Evolutionary conservation across 116 monocot species (phyloP).

Genomic region (Iris pallida): DNA sequence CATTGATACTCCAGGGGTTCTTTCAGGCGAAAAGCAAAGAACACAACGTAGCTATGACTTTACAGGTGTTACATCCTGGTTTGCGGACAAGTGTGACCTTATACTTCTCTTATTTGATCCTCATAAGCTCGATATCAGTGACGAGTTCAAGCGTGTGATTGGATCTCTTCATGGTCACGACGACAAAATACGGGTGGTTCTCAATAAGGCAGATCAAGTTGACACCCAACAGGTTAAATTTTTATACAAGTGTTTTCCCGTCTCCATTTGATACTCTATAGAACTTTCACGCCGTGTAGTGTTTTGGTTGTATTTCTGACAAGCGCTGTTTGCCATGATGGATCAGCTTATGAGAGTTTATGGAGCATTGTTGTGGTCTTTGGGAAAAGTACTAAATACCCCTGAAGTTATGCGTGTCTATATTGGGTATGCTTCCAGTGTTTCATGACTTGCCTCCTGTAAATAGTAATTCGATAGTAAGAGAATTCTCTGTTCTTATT

Average conservation of each 20-base stretch:
- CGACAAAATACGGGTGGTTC: conserved; percentile 86
- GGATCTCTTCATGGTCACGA: conserved; percentile 83
- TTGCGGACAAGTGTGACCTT: conserved; percentile 91
- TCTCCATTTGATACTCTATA: neutral
- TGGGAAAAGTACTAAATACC: conserved; percentile 89
- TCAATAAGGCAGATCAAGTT: conserved; percentile 91
- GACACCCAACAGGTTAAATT: conserved; percentile 72
- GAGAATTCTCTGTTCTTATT: neutral
- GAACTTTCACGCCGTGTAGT: neutral
- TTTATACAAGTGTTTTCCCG: neutral
- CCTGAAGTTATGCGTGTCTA: conserved; percentile 92
- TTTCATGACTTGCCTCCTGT: neutral
- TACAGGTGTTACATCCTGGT: conserved; percentile 92
- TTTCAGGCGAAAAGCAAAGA: conserved; percentile 93
- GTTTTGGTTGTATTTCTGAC: conserved; percentile 4
- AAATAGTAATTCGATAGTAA: neutral
- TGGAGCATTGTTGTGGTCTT: conserved; percentile 90
- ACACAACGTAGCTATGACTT: conserved; percentile 92
- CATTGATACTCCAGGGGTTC: conserved; percentile 85
- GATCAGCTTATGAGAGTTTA: conserved; percentile 93
- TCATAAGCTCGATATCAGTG: conserved; percentile 91
- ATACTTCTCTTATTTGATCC: conserved; percentile 94
- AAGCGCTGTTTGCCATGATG: conserved; percentile 6
- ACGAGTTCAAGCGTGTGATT: conserved; percentile 93
- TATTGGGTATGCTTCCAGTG: conserved; percentile 54